phyloP scores from a whole-genome alignment of 805 yeast species.

The Kuraishia capsulata region DNA sequence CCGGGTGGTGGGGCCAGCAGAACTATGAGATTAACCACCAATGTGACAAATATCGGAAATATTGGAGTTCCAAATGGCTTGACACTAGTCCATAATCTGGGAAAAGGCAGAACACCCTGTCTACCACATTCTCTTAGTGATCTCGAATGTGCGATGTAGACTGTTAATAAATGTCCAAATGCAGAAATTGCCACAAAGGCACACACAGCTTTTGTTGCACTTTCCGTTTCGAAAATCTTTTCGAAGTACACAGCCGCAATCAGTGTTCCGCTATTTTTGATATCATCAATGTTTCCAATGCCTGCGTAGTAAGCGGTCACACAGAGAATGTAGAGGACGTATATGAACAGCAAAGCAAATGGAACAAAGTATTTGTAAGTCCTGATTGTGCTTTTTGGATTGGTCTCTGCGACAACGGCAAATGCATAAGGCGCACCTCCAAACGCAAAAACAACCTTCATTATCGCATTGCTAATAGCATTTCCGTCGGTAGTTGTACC shows the following conservation, averaged over 20 bases:
- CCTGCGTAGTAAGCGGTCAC: constrained; percentile 79
- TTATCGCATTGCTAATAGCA: constrained; percentile 30
- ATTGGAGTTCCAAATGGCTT: constrained; percentile 69
- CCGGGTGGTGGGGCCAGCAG: constrained; percentile 81
- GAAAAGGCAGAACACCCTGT: constrained; percentile 73
- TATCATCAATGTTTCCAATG: constrained; percentile 48
- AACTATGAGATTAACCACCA: constrained; percentile 64
- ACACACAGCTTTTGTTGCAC: constrained; percentile 59
- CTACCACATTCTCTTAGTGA: constrained; percentile 73
- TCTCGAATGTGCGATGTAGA: constrained; percentile 75
- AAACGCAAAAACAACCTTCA: constrained; percentile 34
- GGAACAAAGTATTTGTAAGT: constrained; percentile 73
- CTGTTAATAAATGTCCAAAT: constrained; percentile 74
- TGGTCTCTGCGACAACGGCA: constrained; percentile 32
- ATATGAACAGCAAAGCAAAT: constrained; percentile 48
- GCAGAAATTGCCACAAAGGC: constrained; percentile 78
- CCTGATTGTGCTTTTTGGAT: constrained; percentile 47
- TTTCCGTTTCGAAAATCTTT: constrained; percentile 52
- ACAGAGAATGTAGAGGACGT: constrained; percentile 63
- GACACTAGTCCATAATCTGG: constrained; percentile 59
- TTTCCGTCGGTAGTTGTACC: constrained; percentile 30
- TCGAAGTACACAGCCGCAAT: constrained; percentile 71
- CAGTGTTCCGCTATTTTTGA: constrained; percentile 53
- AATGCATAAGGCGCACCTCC: constrained; percentile 32
- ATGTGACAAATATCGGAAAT: constrained; percentile 68